Evolutionary conservation across 345 rosid species (phyloP).

Genomic region (Excoecaria cochinchinensis): DNA sequence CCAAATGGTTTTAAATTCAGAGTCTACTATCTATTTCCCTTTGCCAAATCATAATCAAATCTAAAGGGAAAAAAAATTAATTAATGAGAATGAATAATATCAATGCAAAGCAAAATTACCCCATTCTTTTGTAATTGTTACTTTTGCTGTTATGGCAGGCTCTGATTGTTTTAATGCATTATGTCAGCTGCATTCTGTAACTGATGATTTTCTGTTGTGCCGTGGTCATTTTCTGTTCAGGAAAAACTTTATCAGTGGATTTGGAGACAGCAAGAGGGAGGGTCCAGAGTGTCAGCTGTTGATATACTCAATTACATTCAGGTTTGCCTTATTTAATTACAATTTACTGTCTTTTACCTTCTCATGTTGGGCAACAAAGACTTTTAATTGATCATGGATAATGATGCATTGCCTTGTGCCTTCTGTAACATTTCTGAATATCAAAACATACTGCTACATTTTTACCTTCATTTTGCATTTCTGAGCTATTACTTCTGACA

Average conservation of each 20-base stretch:
- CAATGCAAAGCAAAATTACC: too few relatives aligned
- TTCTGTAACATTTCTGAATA: background rate
- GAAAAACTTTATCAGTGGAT: constrained; percentile 90
- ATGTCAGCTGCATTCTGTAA: background rate
- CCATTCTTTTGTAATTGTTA: background rate
- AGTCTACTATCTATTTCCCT: background rate
- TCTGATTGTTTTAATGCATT: background rate
- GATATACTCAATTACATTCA: constrained; percentile 70
- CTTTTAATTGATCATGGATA: background rate
- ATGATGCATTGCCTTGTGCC: background rate
- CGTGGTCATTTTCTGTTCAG: constrained; percentile 38
- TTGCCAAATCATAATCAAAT: background rate
- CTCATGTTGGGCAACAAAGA: background rate
- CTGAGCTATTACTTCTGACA: background rate
- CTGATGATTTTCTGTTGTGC: background rate
- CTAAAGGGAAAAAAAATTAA: too few relatives aligned
- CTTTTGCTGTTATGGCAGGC: background rate
- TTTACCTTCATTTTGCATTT: background rate
- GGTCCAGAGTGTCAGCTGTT: constrained; percentile 60
- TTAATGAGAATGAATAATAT: too few relatives aligned
- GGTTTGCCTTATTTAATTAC: constrained; percentile 33
- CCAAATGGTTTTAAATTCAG: background rate
- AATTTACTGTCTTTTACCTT: background rate
- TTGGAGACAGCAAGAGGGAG: constrained; percentile 81
- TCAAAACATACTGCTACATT: background rate